Evolutionary conservation across 2,329 filamentous ascomycete species (phyloP), one percentile per base, ranked within the genome.

Genomic region (Didymella sp.): DNA sequence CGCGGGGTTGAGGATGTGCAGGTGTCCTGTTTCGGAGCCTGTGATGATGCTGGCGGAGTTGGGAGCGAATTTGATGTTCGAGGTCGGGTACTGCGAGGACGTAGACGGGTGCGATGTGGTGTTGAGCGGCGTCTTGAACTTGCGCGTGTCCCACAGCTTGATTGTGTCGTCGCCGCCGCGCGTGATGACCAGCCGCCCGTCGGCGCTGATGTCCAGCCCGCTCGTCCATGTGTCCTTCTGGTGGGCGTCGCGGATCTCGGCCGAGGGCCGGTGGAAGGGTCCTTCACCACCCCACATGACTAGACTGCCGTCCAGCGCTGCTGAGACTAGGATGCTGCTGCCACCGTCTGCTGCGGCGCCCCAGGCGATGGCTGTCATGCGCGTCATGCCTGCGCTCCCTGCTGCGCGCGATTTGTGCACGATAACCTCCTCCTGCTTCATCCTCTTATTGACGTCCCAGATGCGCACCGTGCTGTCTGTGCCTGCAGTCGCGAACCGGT

Each of bases 71-170:
- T 86, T 85, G 72, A 99, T 96, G 72, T 92, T 96, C 50, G 87
- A 89, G 58, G 91, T 93, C 0, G 90, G 86, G 73, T 91, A 96
- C 69, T 92, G 88, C 56, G 88, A 87, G 1, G 92, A 94, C 13
- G 91, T 96, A 1, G 94, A 96, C 1, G 85, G 77, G 75, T 96
- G 92, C 6, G 88, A 80, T 15, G 91, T 86, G 1, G 88, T 90
- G 44, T 92, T 91, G 13, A 99, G 84, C 4, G 95, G 92, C 55
- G 89, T 83, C 74, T 95, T 98, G 82, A 99, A 96, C 72, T 97
- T 98, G 56, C 95, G 87, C 3, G 89, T 96, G 74, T 99, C 95
- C 95, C 95, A 99, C 2, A 97, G 83, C 78, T 98, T 98, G 76
- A 99, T 94, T 2, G 90, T 84, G 72, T 96, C 87, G 76, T 99